Conservation (phyloP, 305 asterid species). For the Fraxinus greggii region DNA sequence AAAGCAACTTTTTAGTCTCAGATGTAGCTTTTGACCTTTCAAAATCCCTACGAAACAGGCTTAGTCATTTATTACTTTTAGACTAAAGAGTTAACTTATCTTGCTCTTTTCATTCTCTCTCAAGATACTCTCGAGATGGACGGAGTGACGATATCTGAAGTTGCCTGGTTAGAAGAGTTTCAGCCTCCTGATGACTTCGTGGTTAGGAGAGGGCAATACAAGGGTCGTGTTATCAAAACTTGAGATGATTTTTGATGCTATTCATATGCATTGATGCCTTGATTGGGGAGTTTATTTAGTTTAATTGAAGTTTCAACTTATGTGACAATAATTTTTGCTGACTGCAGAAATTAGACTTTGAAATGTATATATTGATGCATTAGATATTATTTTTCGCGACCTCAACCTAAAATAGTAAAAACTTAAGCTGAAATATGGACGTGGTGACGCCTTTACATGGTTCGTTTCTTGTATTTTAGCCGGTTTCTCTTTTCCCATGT, state of each 20-base stretch:
- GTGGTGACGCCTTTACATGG: neutral
- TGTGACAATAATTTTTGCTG: conserved; percentile 29
- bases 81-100: neutral
- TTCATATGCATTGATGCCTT: conserved; percentile 31
- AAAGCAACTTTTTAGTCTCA: neutral
- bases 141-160: conserved; percentile 56
- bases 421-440: neutral
- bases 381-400: conserved; percentile 37
- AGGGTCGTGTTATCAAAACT: conserved; percentile 72
- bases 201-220: conserved; percentile 82
- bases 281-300: conserved; percentile 26
- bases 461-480: neutral
- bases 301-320: conserved; percentile 25
- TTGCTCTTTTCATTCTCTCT: neutral
- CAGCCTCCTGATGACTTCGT: conserved; percentile 91
- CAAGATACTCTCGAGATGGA: conserved; percentile 72
- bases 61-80: neutral
- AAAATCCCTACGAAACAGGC: neutral
- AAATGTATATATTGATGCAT: conserved; percentile 51
- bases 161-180: conserved; percentile 87
- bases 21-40: neutral
- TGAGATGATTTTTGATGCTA: conserved; percentile 35
- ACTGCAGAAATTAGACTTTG: conserved; percentile 37
- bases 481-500: neutral
- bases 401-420: conserved; percentile 18